phyloP scores from a whole-genome alignment of 371 early-diverging fungal species.

The Mucor piriformis region DNA sequence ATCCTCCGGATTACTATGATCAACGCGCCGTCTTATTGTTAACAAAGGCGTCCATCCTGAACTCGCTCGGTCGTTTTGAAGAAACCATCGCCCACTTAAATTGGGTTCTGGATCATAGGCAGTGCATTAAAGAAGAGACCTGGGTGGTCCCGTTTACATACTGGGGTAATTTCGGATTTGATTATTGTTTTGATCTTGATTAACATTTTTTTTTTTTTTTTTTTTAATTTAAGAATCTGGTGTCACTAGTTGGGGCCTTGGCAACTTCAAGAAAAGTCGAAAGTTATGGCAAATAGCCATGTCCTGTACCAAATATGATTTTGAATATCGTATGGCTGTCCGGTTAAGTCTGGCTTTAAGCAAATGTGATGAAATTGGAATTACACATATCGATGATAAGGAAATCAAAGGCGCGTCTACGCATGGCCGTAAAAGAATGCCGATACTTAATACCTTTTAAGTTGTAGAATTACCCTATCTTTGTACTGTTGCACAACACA shows the following conservation, averaged over 20 bases:
- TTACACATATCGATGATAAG: slow-evolving; percentile 30
- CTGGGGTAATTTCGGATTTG: slow-evolving; percentile 66
- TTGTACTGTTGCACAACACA: too few species aligned
- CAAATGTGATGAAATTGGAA: slow-evolving; percentile 49
- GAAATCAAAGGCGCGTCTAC: slow-evolving; percentile 37
- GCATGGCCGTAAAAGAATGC: slow-evolving; percentile 52
- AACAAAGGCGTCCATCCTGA: slow-evolving; percentile 46
- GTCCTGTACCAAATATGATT: slow-evolving; percentile 60
- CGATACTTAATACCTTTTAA: slow-evolving; percentile 16
- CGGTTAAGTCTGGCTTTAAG: slow-evolving; percentile 45
- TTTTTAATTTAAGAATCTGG: slow-evolving; percentile 58
- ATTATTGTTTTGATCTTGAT: too few species aligned
- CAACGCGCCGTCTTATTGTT: slow-evolving; percentile 46
- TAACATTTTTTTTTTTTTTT: too few species aligned
- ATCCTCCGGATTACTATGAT: slow-evolving; percentile 54
- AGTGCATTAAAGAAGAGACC: slow-evolving; percentile 51
- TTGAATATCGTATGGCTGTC: slow-evolving; percentile 63
- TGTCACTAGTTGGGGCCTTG: slow-evolving; percentile 57
- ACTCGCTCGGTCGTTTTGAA: slow-evolving; percentile 41
- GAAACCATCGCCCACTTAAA: slow-evolving; percentile 54
- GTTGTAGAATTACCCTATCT: too few species aligned
- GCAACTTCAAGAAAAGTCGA: slow-evolving; percentile 47
- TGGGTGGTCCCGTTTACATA: slow-evolving; percentile 70
- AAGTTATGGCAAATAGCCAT: slow-evolving; percentile 59
- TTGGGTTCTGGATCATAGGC: slow-evolving; percentile 63